Percentiles rank a stretch among this genome's conserved stretches.
phyloP scores from a whole-genome alignment of 257 asterid species.

The Scutellaria baicalensis region DNA sequence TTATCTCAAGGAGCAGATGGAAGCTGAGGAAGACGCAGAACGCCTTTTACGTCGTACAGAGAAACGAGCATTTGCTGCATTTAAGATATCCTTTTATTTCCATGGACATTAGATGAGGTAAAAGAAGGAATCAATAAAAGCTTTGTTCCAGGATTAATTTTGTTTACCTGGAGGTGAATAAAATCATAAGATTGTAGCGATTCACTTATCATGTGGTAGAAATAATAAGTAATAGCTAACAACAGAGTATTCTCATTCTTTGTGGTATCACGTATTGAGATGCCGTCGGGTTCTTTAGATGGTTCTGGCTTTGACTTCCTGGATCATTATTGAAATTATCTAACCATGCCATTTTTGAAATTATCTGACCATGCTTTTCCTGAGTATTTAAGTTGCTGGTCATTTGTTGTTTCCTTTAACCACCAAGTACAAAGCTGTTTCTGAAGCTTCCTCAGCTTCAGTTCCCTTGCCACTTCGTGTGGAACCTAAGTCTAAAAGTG shows the following conservation, averaged over 20 bases:
- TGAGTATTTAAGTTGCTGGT: not conserved
- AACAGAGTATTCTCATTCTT: not conserved
- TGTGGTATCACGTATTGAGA: not conserved
- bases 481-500: slow-evolving; percentile 96
- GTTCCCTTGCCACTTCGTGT: slow-evolving; percentile 93
- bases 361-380: not conserved
- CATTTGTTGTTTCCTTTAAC: slow-evolving; percentile 34
- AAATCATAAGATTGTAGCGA: not conserved
- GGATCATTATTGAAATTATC: not conserved
- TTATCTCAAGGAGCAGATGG: slow-evolving; percentile 99
- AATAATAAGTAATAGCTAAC: not conserved
- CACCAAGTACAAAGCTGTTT: slow-evolving; percentile 67
- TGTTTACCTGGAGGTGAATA: not conserved
- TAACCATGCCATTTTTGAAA: not conserved
- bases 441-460: slow-evolving; percentile 70
- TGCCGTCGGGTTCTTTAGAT: not conserved
- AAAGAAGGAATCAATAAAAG: not conserved
- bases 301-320: not conserved
- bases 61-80: slow-evolving; percentile 94
- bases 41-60: slow-evolving; percentile 94
- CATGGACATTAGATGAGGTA: not conserved
- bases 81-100: slow-evolving; percentile 78
- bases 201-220: not conserved
- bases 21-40: slow-evolving; percentile 98
- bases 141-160: not conserved